These are phyloP conservation scores for Ascochyta rabiei DNA, from an alignment of 2,329 filamentous ascomycete species.

Conservation along the genomic window DNA sequence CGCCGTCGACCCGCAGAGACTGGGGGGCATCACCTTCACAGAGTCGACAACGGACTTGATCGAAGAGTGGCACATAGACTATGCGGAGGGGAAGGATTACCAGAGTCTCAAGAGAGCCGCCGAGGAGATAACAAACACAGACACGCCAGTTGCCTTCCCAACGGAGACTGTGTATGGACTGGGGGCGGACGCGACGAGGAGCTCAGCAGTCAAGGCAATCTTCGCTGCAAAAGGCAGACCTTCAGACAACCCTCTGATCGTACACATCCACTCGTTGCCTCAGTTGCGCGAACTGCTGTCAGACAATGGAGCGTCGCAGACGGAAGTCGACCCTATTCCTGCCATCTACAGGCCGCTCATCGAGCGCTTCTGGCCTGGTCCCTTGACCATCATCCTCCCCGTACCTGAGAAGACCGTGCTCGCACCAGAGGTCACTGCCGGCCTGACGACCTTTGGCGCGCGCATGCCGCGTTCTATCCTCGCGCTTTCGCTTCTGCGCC, in stretches of 20 bases:
- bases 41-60: slow-evolving; percentile 41
- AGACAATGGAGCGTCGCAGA: slow-evolving; percentile 20
- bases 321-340: slow-evolving; percentile 62
- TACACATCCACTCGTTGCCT: slow-evolving; percentile 81
- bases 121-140: slow-evolving; percentile 65
- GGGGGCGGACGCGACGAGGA: slow-evolving; percentile 92
- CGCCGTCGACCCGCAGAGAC: slow-evolving; percentile 48
- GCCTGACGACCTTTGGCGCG: slow-evolving; percentile 81
- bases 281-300: slow-evolving; percentile 72
- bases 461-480: slow-evolving; percentile 86
- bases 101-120: slow-evolving; percentile 69
- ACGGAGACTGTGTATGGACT: slow-evolving; percentile 98
- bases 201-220: slow-evolving; percentile 84
- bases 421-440: slow-evolving; percentile 90
- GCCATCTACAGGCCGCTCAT: slow-evolving; percentile 80
- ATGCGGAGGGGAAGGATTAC: slow-evolving; percentile 51
- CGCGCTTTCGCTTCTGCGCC: slow-evolving; percentile 84
- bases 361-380: slow-evolving; percentile 88
- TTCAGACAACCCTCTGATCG: slow-evolving; percentile 92
- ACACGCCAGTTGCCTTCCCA: slow-evolving; percentile 88
- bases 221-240: slow-evolving; percentile 89
- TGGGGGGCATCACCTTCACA: slow-evolving; percentile 47
- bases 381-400: slow-evolving; percentile 86
- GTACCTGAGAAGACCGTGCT: slow-evolving; percentile 72
- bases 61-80: slow-evolving; percentile 44